Percentiles rank a stretch among this genome's conserved stretches.
phyloP scores from a whole-genome alignment of 345 rosid genomes.

The Raphanus raphanistrum region DNA sequence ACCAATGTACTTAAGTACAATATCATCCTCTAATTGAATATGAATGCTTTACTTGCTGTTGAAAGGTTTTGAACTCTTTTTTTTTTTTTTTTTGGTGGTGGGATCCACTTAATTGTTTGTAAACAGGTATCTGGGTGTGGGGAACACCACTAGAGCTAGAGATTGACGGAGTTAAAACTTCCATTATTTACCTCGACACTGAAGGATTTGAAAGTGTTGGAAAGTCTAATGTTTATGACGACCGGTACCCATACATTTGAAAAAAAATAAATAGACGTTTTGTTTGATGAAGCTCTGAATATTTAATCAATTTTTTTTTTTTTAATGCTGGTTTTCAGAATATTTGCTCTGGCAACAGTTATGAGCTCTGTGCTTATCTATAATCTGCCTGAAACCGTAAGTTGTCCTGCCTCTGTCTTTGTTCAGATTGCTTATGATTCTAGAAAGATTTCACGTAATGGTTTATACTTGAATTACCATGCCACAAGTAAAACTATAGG shows the following conservation, averaged over 20 bases:
- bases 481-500: not conserved
- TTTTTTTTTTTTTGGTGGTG: not conserved
- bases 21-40: not conserved
- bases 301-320: conserved; percentile 22
- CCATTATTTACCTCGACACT: conserved; percentile 92
- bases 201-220: conserved; percentile 99
- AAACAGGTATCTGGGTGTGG: conserved; percentile 98
- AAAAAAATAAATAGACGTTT: not conserved
- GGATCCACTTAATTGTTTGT: conserved; percentile 9
- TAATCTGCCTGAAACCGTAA: conserved; percentile 95
- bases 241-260: conserved; percentile 43
- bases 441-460: not conserved
- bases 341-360: conserved; percentile 96
- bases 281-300: not conserved
- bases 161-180: conserved; percentile 74
- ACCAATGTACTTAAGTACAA: not conserved
- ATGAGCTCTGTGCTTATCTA: conserved; percentile 96
- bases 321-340: conserved; percentile 45
- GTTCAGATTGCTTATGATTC: conserved; percentile 9
- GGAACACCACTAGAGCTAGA: conserved; percentile 82
- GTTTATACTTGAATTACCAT: not conserved
- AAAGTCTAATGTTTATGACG: conserved; percentile 97
- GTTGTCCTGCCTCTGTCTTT: conserved; percentile 38
- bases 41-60: not conserved
- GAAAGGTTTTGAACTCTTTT: not conserved